phyloP scores from a whole-genome alignment of 768 basidiomycete genomes.

The Russula virescens region DNA sequence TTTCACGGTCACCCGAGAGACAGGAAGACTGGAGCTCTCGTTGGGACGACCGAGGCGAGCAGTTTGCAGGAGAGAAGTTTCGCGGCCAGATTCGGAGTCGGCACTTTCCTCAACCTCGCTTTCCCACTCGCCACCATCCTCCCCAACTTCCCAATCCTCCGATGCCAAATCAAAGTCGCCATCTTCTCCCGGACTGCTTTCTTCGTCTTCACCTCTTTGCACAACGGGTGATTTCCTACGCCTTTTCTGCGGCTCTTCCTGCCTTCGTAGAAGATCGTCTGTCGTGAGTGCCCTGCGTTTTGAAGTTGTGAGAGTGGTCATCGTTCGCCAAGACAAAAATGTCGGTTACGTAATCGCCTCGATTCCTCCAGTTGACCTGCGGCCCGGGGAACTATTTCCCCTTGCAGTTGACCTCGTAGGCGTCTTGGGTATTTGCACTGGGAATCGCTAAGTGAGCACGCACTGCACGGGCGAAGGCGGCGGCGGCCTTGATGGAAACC shows the following conservation, averaged over 20 bases:
- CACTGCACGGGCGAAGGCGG: too few species aligned
- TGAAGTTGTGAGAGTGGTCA: too few species aligned
- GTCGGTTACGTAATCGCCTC: neutral
- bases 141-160: neutral
- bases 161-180: neutral
- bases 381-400: too few species aligned
- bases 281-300: slow-evolving; percentile 32
- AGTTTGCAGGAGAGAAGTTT: neutral
- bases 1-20: slow-evolving; percentile 27
- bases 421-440: too few species aligned
- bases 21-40: slow-evolving; percentile 2
- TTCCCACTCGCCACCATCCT: neutral
- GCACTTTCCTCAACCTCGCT: slow-evolving; percentile 8
- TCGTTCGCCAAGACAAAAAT: too few species aligned
- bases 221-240: slow-evolving; percentile 20
- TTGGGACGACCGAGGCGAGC: neutral
- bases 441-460: too few species aligned
- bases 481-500: too few species aligned
- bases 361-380: neutral
- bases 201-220: slow-evolving; percentile 25
- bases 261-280: slow-evolving; percentile 35
- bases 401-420: too few species aligned
- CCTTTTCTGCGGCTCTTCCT: slow-evolving; percentile 29
- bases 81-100: neutral
- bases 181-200: slow-evolving; percentile 14